Base-by-base conservation (phyloP, 208 protist genomes). In the Sergeia podlipaevii region DNA sequence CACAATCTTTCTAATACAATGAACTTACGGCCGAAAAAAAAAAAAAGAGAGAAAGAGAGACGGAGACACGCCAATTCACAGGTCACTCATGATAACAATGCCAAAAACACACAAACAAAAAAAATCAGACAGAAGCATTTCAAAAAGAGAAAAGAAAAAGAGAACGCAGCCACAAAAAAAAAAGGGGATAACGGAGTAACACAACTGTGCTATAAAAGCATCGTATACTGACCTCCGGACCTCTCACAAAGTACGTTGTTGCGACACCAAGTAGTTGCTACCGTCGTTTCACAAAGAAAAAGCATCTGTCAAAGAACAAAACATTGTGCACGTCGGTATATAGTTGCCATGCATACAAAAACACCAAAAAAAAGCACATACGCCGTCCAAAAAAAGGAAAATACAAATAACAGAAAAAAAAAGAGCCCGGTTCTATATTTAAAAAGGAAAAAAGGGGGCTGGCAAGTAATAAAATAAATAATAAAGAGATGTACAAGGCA, bases 331-430 rank as follows among this genome's bases (percentile, higher is more conserved):
- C n/a, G n/a, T n/a, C n/a, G n/a, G n/a, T n/a, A n/a, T n/a, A n/a
- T n/a, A n/a, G n/a, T n/a, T n/a, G n/a, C n/a, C n/a, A n/a, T n/a
- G n/a, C n/a, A n/a, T n/a, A n/a, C n/a, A n/a, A n/a, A n/a, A n/a
- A n/a, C n/a, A n/a, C n/a, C n/a, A 32, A 29, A 51, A 39, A 43
- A 61, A 60, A 56, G 39, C 15, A 11, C 27, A 42, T 60, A 18
- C 13, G 1, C 4, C 17, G 18, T 48, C 33, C 8, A 26, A 46
- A 26, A 45, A 13, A 8, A 32, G 17, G 18, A 11, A 11, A 42
- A 56, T 38, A 39, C 46, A 47, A 44, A 24, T 20, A 26, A 34
- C 37, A 58, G 47, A 17, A 45, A 10, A 3, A 4, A 28, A 2
- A 27, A 11, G 11, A 2, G 47, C 24, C 15, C 45, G 26, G 26